These are phyloP conservation scores for Quercus wislizeni DNA, from an alignment of 306 rosid genomes.

Conservation along the genomic window DNA sequence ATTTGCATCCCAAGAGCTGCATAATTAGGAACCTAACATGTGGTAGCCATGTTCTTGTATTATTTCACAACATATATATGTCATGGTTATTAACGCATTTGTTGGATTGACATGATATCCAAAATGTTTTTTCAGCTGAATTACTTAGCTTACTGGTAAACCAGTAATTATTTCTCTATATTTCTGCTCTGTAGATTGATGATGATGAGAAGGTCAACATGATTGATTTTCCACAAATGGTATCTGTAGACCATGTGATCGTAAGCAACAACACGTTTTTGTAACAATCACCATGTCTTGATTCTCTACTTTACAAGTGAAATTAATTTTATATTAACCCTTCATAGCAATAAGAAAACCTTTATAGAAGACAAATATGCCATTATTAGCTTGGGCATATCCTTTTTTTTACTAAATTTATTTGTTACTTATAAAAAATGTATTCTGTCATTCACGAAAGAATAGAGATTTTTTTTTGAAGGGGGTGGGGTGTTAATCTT, in stretches of 20 bases:
- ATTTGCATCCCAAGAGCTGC: not conserved
- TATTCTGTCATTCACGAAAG: too few relatives aligned
- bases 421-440: too few relatives aligned
- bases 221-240: conserved; percentile 98
- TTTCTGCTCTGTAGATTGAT: conserved; percentile 53
- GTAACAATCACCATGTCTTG: too few relatives aligned
- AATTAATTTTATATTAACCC: too few relatives aligned
- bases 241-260: conserved; percentile 59
- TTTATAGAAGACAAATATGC: too few relatives aligned
- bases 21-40: not conserved
- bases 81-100: not conserved
- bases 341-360: too few relatives aligned
- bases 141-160: conserved; percentile 8
- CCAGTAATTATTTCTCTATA: not conserved
- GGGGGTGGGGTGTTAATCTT: too few relatives aligned
- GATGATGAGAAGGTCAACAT: conserved; percentile 78
- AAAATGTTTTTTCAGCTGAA: not conserved
- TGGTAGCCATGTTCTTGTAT: not conserved
- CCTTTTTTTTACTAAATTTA: too few relatives aligned
- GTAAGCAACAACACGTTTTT: too few relatives aligned
- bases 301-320: too few relatives aligned
- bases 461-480: too few relatives aligned
- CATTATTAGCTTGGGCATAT: too few relatives aligned
- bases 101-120: not conserved
- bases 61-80: not conserved